phyloP scores from a whole-genome alignment of 805 yeast genomes.

The Teunomyces gatunensis region DNA sequence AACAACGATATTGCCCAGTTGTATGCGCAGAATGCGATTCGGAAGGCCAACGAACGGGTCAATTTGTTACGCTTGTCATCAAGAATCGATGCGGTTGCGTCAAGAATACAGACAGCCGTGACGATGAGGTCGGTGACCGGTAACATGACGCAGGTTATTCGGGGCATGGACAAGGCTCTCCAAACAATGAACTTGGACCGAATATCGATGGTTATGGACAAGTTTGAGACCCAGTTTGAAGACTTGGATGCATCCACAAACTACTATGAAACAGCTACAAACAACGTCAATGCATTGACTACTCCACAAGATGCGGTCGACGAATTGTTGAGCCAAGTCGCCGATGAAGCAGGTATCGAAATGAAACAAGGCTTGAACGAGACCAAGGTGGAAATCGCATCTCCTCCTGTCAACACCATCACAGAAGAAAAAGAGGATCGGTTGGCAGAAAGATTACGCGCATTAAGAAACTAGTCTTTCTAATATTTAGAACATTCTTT shows the following conservation, averaged over 20 bases:
- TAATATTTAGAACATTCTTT: background rate
- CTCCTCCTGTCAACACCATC: slow-evolving; percentile 39
- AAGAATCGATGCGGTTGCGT: slow-evolving; percentile 92
- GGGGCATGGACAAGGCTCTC: slow-evolving; percentile 95
- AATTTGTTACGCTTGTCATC: slow-evolving; percentile 81
- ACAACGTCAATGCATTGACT: slow-evolving; percentile 79
- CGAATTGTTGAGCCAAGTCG: slow-evolving; percentile 82
- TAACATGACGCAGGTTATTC: slow-evolving; percentile 88
- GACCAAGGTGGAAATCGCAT: slow-evolving; percentile 48
- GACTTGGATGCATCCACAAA: slow-evolving; percentile 92
- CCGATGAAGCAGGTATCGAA: slow-evolving; percentile 96
- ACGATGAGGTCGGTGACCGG: slow-evolving; percentile 95
- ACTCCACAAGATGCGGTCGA: slow-evolving; percentile 97
- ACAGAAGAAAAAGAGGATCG: slow-evolving; percentile 79
- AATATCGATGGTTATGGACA: slow-evolving; percentile 94
- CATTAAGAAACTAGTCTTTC: slow-evolving; percentile 54
- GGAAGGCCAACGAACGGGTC: slow-evolving; percentile 84
- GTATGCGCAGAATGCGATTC: slow-evolving; percentile 93
- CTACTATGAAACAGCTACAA: slow-evolving; percentile 88
- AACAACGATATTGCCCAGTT: slow-evolving; percentile 89
- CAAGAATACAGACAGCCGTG: slow-evolving; percentile 95
- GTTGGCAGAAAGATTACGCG: slow-evolving; percentile 84
- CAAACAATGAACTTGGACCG: slow-evolving; percentile 93
- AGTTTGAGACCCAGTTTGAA: slow-evolving; percentile 93
- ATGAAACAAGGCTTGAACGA: slow-evolving; percentile 79